Evolutionary conservation across 2,329 filamentous ascomycete genomes (phyloP), one percentile per base, ranked within the genome.

Genomic region (Pseudogymnoascus destructans): DNA sequence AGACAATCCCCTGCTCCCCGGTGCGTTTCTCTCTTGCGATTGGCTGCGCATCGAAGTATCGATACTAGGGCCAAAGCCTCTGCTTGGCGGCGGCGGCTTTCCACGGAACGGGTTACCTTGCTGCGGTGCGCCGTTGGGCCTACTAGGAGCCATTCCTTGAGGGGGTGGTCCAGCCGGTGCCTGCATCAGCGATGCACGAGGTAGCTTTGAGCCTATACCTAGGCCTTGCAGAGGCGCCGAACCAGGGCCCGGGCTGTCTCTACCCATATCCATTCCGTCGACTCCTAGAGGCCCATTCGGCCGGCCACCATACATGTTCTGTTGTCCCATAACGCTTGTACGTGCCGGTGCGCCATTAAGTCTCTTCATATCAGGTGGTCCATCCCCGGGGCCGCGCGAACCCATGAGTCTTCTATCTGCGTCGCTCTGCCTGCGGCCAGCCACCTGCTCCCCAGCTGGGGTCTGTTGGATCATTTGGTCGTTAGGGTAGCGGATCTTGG

Each of bases 401-500:
- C 61, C 63, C 58, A 65, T 63, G 13, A 61, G 63, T 46, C 60
- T 57, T 57, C 67, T 69, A 9, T 70, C 69, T 1, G 78, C 75
- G 1, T 75, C 78, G 36, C 73, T 75, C 4, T 79, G 68, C 57
- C 67, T 64, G 33, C 59, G 65, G 5, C 71, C 71, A 15, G 70
- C 64, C 27, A 68, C 67, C 59, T 73, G 70, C 52, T 75, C 73
- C 7, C 70, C 72, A 13, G 69, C 65, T 57, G 73, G 75, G 5
- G 63, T 61, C 60, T 67, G 66, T 61, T 67, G 69, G 30, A 66
- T 68, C 60, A 69, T 68, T 59, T 72, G 70, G 66, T 96, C 91
- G 64, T 88, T 92, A 1, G 93, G 93, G 71, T 98, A 98, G 63
- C 93, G 82, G 64, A 98, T 98, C 73, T 98, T 98, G 54, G 82